These are phyloP conservation scores for Fusarium circinatum DNA, from an alignment of 2,329 filamentous ascomycete genomes.

Conservation along the genomic window DNA sequence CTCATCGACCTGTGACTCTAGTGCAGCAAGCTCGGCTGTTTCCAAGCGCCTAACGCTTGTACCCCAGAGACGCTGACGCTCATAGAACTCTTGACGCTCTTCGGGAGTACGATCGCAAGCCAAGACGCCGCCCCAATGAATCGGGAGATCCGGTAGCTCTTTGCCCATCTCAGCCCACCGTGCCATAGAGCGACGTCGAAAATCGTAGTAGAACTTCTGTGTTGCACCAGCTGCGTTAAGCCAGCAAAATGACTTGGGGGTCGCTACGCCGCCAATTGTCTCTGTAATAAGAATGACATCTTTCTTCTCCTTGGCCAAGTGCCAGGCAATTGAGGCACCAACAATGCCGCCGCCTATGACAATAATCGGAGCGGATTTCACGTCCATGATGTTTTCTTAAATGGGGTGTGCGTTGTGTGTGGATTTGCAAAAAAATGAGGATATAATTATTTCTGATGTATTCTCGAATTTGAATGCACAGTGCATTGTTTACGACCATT, in stretches of 20 bases:
- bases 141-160: constrained; percentile 8
- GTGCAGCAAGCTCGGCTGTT: neutral
- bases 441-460: too few species aligned
- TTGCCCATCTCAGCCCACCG: constrained; percentile 13
- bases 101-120: neutral
- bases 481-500: too few species aligned
- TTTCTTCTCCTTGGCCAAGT: neutral
- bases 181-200: constrained; percentile 16
- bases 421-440: too few species aligned
- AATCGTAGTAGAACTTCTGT: constrained; percentile 12
- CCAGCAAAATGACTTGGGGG: constrained; percentile 15
- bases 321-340: constrained; percentile 30
- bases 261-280: neutral
- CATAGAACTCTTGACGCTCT: neutral
- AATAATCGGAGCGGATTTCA: neutral
- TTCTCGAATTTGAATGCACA: too few species aligned
- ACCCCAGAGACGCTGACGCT: neutral
- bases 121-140: constrained; percentile 21
- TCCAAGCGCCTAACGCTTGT: neutral
- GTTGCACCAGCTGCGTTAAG: constrained; percentile 13
- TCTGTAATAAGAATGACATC: neutral
- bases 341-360: constrained; percentile 24
- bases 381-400: neutral
- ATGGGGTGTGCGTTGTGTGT: too few species aligned
- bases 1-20: neutral